Evolutionary conservation across 768 basidiomycete genomes (phyloP).

Genomic region (Daedalea quercina): DNA sequence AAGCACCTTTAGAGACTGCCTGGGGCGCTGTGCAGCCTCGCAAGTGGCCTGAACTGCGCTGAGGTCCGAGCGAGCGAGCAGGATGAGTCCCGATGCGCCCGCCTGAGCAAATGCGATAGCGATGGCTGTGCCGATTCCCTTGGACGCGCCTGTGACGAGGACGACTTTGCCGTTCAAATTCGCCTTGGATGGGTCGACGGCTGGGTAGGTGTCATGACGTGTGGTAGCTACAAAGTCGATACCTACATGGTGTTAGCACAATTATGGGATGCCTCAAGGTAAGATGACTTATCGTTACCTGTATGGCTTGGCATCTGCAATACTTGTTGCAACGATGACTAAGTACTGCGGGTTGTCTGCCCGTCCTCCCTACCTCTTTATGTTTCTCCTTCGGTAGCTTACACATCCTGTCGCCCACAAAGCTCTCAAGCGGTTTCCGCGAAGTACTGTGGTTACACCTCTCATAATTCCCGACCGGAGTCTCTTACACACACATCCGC

Average conservation of each 20-base stretch:
- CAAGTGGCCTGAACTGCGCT: background rate
- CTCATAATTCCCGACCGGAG: too few species aligned
- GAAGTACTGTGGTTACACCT: too few species aligned
- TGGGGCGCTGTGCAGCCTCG: slow-evolving; percentile 10
- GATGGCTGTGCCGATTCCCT: slow-evolving; percentile 21
- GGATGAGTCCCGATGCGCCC: slow-evolving; percentile 20
- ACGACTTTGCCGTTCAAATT: slow-evolving; percentile 19
- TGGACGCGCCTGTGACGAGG: slow-evolving; percentile 21
- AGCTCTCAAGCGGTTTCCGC: too few species aligned
- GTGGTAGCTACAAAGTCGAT: background rate
- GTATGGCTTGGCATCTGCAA: background rate
- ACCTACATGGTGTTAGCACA: background rate
- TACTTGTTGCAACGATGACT: too few species aligned
- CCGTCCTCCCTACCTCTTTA: too few species aligned
- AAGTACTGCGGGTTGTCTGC: too few species aligned
- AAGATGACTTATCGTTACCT: background rate
- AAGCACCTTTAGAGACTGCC: slow-evolving; percentile 10
- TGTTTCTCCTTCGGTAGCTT: too few species aligned
- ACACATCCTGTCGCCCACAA: too few species aligned
- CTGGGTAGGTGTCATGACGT: slow-evolving; percentile 16
- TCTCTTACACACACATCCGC: too few species aligned
- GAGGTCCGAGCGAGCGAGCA: slow-evolving; percentile 19
- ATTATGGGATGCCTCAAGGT: background rate
- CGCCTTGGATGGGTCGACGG: slow-evolving; percentile 17
- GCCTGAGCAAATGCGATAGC: slow-evolving; percentile 21